phyloP scores from a whole-genome alignment of 2,329 filamentous ascomycete genomes.

The Fusarium sp. region DNA sequence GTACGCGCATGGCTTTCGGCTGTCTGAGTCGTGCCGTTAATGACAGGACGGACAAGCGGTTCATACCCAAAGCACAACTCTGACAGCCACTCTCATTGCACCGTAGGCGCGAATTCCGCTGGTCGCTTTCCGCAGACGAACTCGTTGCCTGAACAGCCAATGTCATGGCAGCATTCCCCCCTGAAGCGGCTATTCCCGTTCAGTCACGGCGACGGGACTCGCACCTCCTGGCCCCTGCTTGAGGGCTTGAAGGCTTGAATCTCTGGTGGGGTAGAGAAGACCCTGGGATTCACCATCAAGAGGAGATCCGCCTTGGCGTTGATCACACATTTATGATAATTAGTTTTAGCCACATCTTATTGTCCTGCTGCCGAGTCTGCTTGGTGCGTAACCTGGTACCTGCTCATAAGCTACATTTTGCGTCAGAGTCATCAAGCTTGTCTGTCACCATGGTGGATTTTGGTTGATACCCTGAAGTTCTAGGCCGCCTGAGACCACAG shows the following conservation, averaged over 20 bases:
- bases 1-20: constrained; percentile 19
- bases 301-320: constrained; percentile 42
- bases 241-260: constrained; percentile 15
- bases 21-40: constrained; percentile 34
- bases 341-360: constrained; percentile 31
- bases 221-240: constrained; percentile 43
- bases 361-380: constrained; percentile 7
- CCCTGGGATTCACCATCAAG: constrained; percentile 36
- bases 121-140: constrained; percentile 28
- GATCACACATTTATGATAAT: constrained; percentile 26
- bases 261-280: constrained; percentile 30
- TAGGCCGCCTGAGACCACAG: constrained; percentile 30
- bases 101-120: constrained; percentile 44
- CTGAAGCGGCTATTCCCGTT: constrained; percentile 33
- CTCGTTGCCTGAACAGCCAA: constrained; percentile 15
- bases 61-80: constrained; percentile 1
- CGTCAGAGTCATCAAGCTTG: no score
- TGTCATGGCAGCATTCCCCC: background rate
- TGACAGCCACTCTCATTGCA: constrained; percentile 23
- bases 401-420: no score
- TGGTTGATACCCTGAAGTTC: constrained; percentile 18
- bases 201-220: constrained; percentile 14
- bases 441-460: constrained; percentile 18
- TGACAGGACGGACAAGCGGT: constrained; percentile 15
- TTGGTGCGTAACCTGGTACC: background rate